phyloP scores from a whole-genome alignment of 768 basidiomycete species.

The Leucosporidium scottii region DNA sequence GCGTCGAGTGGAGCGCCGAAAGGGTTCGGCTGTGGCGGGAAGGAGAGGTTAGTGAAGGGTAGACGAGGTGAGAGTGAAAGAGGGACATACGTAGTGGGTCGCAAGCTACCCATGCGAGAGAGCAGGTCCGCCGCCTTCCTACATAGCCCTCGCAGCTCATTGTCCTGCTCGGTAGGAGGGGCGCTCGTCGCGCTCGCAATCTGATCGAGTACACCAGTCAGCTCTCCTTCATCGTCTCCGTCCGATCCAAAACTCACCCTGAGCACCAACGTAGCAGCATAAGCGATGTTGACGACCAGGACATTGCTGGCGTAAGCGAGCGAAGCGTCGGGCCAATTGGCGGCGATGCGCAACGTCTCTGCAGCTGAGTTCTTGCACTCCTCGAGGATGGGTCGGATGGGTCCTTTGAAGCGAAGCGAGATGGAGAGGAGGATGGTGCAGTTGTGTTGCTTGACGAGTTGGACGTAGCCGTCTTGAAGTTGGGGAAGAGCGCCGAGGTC shows the following conservation, averaged over 20 bases:
- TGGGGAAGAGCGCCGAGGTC: background rate
- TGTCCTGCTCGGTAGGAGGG: too few species aligned
- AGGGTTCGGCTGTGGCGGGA: too few species aligned
- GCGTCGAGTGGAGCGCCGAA: too few species aligned
- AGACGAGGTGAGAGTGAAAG: too few species aligned
- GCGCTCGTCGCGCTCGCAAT: too few species aligned
- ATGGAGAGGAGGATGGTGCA: constrained; percentile 26
- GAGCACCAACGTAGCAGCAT: background rate
- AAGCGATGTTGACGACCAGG: constrained; percentile 22
- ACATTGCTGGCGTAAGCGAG: constrained; percentile 7
- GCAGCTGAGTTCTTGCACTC: constrained; percentile 17
- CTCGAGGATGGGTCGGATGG: constrained; percentile 18
- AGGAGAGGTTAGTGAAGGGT: too few species aligned
- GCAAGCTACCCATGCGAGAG: too few species aligned
- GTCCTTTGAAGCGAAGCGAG: constrained; percentile 23
- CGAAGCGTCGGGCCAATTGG: constrained; percentile 4
- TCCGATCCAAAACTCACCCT: background rate
- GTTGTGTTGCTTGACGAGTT: constrained; percentile 24
- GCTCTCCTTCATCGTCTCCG: too few species aligned
- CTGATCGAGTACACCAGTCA: too few species aligned
- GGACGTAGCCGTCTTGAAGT: constrained; percentile 5
- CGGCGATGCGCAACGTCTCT: constrained; percentile 13
- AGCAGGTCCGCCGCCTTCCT: too few species aligned
- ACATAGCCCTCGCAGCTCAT: too few species aligned
- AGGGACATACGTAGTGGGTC: too few species aligned